Conservation (phyloP, 257 asterid species). For the Asclepias syriaca region DNA sequence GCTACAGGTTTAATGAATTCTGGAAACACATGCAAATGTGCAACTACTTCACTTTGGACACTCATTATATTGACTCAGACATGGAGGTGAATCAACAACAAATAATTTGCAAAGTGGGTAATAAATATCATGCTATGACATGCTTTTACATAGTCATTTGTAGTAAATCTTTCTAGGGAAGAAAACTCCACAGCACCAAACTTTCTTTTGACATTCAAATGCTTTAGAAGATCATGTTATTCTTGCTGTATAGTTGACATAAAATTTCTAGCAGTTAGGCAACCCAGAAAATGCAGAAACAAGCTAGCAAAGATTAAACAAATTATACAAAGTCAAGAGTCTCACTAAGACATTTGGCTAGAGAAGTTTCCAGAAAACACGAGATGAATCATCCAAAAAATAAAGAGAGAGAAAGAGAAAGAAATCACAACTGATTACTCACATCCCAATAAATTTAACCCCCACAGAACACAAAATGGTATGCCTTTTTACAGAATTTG, state of each 20-base stretch:
- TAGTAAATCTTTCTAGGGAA: neutral
- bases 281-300: neutral
- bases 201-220: neutral
- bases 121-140: neutral
- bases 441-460: neutral
- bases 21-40: neutral
- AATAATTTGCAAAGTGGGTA: neutral
- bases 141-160: neutral
- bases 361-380: neutral
- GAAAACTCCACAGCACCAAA: neutral
- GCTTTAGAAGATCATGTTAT: neutral
- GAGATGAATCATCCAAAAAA: neutral
- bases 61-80: neutral
- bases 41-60: neutral
- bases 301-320: neutral
- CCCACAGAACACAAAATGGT: slow-evolving; percentile 1
- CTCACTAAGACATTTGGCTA: neutral
- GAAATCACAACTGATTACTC: neutral
- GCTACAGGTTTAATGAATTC: neutral
- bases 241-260: neutral
- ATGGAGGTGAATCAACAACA: neutral
- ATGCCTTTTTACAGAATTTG: neutral
- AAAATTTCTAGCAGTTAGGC: neutral
- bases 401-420: neutral
- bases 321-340: neutral